These are phyloP conservation scores for Thelonectria olida DNA, from an alignment of 2,329 filamentous ascomycete genomes.

Conservation along the genomic window DNA sequence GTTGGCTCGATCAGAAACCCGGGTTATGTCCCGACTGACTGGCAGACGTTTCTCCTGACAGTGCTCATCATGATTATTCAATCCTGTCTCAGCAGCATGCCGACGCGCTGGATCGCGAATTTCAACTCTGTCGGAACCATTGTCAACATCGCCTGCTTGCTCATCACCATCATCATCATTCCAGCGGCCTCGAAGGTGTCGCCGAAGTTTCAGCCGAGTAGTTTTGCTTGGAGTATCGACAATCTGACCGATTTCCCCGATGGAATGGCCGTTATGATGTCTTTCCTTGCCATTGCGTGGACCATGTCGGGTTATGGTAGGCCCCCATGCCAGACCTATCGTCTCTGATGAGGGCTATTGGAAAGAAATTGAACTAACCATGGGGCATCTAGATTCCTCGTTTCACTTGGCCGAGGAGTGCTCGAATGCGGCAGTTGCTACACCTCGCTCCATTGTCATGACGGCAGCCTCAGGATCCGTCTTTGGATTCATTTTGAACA, in stretches of 20 bases:
- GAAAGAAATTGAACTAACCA: background rate
- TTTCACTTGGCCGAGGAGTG: slow-evolving; percentile 23
- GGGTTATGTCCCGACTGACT: slow-evolving; percentile 17
- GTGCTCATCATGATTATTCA: slow-evolving; percentile 20
- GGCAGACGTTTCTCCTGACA: slow-evolving; percentile 21
- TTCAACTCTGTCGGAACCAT: slow-evolving; percentile 21
- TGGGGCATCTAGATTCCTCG: slow-evolving; percentile 5
- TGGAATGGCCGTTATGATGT: slow-evolving; percentile 21
- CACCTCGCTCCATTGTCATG: slow-evolving; percentile 22
- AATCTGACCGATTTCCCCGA: slow-evolving; percentile 25
- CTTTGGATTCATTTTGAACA: slow-evolving; percentile 18
- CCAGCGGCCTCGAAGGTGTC: background rate
- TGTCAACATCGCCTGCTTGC: slow-evolving; percentile 15
- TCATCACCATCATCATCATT: slow-evolving; percentile 25
- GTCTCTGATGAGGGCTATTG: background rate
- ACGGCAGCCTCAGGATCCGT: slow-evolving; percentile 18
- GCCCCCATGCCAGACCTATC: background rate
- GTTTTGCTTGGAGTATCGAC: slow-evolving; percentile 17
- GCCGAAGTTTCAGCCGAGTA: slow-evolving; percentile 13
- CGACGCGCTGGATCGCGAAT: slow-evolving; percentile 21
- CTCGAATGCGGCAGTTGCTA: slow-evolving; percentile 23
- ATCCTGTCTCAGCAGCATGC: slow-evolving; percentile 19
- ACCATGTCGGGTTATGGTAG: slow-evolving; percentile 26
- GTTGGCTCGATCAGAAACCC: slow-evolving; percentile 21
- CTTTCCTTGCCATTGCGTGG: slow-evolving; percentile 23